Percentiles rank a stretch among this genome's conserved stretches.
Evolutionary conservation across 768 basidiomycete genomes (phyloP).

Genomic region (Lentinus tigrinus): DNA sequence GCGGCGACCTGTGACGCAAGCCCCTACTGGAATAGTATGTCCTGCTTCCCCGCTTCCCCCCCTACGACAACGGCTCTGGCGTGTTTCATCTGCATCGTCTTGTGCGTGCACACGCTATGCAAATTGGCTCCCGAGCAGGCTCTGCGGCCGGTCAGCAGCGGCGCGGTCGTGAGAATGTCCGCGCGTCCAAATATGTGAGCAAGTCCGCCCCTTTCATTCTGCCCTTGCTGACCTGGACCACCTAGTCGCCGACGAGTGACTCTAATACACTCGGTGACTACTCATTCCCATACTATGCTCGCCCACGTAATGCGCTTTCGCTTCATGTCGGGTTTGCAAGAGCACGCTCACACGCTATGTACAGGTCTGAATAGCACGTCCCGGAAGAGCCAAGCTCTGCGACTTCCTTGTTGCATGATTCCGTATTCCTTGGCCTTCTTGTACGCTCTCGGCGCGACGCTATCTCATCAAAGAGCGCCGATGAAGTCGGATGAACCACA

Average conservation of each 20-base stretch:
- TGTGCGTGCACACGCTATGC: background rate
- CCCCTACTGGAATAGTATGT: background rate
- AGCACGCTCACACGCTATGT: slow-evolving; percentile 7
- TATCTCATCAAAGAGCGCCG: background rate
- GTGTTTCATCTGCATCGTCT: background rate
- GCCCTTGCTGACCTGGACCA: slow-evolving; percentile 1
- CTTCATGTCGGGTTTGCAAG: background rate
- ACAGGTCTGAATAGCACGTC: background rate
- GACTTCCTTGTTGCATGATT: background rate
- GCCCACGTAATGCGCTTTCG: slow-evolving; percentile 8
- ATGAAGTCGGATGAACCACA: background rate
- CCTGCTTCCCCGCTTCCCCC: background rate
- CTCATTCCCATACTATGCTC: slow-evolving; percentile 1
- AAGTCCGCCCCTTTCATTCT: slow-evolving; percentile 4
- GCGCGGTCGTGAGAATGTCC: slow-evolving; percentile 3
- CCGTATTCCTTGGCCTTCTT: background rate
- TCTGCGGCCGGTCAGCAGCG: slow-evolving; percentile 13
- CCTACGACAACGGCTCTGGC: background rate
- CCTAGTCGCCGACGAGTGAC: background rate
- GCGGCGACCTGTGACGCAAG: background rate
- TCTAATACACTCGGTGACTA: background rate
- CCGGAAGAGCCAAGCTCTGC: background rate
- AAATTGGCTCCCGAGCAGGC: background rate
- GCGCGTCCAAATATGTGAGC: slow-evolving; percentile 2
- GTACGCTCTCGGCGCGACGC: background rate